phyloP scores from a whole-genome alignment of 805 yeast species.

The Lachancea cidri region DNA sequence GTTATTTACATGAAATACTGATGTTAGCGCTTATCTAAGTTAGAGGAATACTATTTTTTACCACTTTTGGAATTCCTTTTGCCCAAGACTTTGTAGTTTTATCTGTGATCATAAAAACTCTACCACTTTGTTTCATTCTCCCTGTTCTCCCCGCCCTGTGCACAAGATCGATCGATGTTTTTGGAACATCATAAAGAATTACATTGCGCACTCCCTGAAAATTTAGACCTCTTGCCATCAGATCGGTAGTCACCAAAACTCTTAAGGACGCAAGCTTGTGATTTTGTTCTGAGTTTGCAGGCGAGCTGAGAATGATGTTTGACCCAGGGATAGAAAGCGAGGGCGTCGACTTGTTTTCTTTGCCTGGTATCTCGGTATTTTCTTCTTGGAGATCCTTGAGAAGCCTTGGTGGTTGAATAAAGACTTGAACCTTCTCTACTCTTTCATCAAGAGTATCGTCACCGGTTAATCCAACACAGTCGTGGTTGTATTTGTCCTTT shows the following conservation, averaged over 20 bases:
- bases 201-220: conserved; percentile 79
- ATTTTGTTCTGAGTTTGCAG: not conserved
- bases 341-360: conserved; percentile 6
- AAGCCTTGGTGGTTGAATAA: conserved; percentile 54
- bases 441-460: conserved; percentile 60
- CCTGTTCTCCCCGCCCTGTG: conserved; percentile 96
- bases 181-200: conserved; percentile 79
- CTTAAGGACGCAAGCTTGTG: conserved; percentile 38
- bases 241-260: conserved; percentile 81
- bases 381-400: conserved; percentile 15
- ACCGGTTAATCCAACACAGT: conserved; percentile 64
- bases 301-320: conserved; percentile 27
- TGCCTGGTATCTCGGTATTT: conserved; percentile 5
- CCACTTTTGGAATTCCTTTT: conserved; percentile 68
- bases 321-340: conserved; percentile 29
- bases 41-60: conserved; percentile 44
- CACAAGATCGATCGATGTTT: conserved; percentile 75
- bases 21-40: conserved; percentile 19
- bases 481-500: conserved; percentile 45
- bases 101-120: conserved; percentile 76
- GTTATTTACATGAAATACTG: conserved; percentile 3
- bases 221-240: conserved; percentile 85
- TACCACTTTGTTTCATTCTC: conserved; percentile 81
- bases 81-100: conserved; percentile 72
- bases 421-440: conserved; percentile 48